These are phyloP conservation scores for Cercospora sojina DNA, from an alignment of 2,329 filamentous ascomycete genomes.

Conservation along the genomic window DNA sequence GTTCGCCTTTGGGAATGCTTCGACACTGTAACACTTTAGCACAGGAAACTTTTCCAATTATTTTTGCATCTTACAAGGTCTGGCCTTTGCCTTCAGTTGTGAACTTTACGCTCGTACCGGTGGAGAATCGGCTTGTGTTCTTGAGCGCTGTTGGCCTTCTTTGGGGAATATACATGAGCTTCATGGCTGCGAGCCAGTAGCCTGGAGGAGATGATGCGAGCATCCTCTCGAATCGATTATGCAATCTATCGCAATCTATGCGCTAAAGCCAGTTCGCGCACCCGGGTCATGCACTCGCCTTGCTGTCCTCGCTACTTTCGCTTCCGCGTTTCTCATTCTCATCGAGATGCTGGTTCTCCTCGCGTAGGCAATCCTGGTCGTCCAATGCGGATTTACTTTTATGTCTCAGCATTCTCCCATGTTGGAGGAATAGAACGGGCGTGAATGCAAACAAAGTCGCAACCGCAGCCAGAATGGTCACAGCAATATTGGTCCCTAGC, in stretches of 20 bases:
- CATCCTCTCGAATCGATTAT: neutral
- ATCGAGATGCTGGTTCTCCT: conserved; percentile 25
- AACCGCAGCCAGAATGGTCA: conserved; percentile 36
- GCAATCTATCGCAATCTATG: neutral
- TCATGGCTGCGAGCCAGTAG: conserved; percentile 1
- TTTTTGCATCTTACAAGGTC: conserved; percentile 9
- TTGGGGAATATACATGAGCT: conserved; percentile 7
- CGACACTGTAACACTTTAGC: conserved; percentile 6
- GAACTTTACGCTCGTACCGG: conserved; percentile 6
- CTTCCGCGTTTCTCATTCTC: conserved; percentile 7
- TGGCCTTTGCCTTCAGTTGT: conserved; percentile 6
- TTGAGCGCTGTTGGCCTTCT: conserved; percentile 1
- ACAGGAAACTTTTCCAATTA: conserved; percentile 7
- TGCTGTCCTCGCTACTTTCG: neutral
- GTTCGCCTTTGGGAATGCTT: neutral
- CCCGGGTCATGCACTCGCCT: neutral
- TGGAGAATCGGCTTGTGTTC: conserved; percentile 4
- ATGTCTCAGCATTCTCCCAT: conserved; percentile 16
- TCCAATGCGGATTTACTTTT: conserved; percentile 20
- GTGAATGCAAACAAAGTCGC: conserved; percentile 41
- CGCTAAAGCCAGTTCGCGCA: neutral
- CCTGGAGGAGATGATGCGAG: neutral
- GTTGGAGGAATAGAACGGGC: conserved; percentile 26
- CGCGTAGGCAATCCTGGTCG: conserved; percentile 19
- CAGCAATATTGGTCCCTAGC: conserved; percentile 43